phyloP scores from a whole-genome alignment of 1,139 yeast genomes.

The Meyerozyma carpophila region DNA sequence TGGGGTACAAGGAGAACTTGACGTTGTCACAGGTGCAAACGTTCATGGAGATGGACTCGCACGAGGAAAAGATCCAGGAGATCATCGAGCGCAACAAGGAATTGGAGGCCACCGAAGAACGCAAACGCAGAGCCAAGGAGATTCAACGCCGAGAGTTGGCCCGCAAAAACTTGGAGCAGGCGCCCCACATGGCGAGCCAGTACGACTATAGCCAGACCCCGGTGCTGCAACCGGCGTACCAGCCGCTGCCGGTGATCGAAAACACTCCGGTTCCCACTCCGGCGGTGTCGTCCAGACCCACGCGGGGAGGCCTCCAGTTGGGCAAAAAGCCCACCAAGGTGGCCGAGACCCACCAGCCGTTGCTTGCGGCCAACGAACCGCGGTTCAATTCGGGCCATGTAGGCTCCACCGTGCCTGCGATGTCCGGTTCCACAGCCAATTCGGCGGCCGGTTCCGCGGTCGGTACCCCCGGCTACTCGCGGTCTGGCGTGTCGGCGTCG shows the following conservation, averaged over 20 bases:
- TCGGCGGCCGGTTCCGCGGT: slow-evolving; percentile 3
- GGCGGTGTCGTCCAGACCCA: slow-evolving; percentile 1
- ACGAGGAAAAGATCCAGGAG: slow-evolving; percentile 97
- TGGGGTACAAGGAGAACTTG: slow-evolving; percentile 89
- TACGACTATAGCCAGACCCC: slow-evolving; percentile 21
- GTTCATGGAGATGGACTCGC: slow-evolving; percentile 95
- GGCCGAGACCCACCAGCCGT: slow-evolving; percentile 39
- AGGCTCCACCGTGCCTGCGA: background rate
- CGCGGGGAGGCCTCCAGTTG: slow-evolving; percentile 68
- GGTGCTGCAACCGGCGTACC: slow-evolving; percentile 30
- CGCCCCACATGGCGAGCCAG: slow-evolving; percentile 9
- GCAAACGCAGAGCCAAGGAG: slow-evolving; percentile 93
- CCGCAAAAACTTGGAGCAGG: slow-evolving; percentile 44
- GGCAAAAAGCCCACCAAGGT: slow-evolving; percentile 52
- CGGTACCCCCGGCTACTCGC: slow-evolving; percentile 10
- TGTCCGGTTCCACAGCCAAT: background rate
- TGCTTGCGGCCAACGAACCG: slow-evolving; percentile 22
- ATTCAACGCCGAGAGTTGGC: slow-evolving; percentile 84
- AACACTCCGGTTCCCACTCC: slow-evolving; percentile 7
- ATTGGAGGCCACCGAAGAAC: slow-evolving; percentile 93
- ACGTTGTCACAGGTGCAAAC: slow-evolving; percentile 80
- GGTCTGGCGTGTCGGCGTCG: slow-evolving; percentile 12
- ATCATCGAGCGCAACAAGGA: slow-evolving; percentile 96
- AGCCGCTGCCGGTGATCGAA: slow-evolving; percentile 28
- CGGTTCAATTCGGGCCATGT: background rate